These are phyloP conservation scores for Apiospora saccharicola DNA, from an alignment of 2,329 filamentous ascomycete species.

Conservation along the genomic window DNA sequence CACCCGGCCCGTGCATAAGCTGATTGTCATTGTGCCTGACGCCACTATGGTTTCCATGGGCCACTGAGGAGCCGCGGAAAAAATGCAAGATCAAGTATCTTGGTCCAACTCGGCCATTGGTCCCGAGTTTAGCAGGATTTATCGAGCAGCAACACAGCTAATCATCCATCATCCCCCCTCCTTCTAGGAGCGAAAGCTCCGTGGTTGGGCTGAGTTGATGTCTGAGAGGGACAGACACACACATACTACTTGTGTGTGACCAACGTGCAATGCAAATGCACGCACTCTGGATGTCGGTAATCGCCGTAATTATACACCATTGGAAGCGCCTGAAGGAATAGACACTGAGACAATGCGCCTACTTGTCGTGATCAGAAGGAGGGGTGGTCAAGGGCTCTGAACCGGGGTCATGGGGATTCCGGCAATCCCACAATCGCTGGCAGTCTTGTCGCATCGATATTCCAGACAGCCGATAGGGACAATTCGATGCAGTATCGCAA, in stretches of 20 bases:
- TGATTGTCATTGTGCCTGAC: slow-evolving; percentile 18
- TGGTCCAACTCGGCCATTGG: neutral
- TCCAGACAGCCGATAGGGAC: neutral
- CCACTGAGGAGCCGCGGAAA: neutral
- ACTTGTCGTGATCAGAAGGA: neutral
- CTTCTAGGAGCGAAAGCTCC: slow-evolving; percentile 9
- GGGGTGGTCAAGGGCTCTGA: neutral
- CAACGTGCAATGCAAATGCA: neutral
- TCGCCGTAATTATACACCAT: neutral
- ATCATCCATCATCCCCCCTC: neutral
- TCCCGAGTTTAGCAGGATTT: slow-evolving; percentile 12
- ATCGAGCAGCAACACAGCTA: neutral
- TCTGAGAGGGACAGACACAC: neutral
- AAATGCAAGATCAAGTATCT: slow-evolving; percentile 16
- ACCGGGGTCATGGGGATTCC: neutral
- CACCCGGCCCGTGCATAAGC: neutral
- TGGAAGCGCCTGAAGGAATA: neutral
- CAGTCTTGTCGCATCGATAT: neutral
- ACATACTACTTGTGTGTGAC: neutral
- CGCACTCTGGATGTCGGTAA: neutral
- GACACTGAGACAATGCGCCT: slow-evolving; percentile 1
- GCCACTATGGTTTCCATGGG: neutral
- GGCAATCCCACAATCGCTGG: neutral
- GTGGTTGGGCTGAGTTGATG: neutral
- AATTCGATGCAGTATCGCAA: neutral